These are phyloP conservation scores for Hypericum perforatum DNA, from an alignment of 345 rosid species.

Conservation along the genomic window DNA sequence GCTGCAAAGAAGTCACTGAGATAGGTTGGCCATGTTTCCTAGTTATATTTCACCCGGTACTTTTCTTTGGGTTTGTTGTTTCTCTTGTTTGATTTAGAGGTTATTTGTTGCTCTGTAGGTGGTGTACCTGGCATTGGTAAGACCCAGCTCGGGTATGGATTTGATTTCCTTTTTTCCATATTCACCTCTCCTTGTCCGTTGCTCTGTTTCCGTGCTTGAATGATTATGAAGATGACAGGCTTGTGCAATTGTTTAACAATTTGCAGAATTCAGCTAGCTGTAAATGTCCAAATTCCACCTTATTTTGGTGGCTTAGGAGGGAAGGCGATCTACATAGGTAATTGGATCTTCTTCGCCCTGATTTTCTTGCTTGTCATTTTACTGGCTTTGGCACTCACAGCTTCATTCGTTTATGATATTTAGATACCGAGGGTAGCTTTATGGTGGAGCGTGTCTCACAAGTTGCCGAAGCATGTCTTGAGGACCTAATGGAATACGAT, in stretches of 20 bases:
- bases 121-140: constrained; percentile 93
- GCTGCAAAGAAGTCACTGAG: constrained; percentile 89
- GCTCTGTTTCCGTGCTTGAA: not conserved
- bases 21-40: constrained; percentile 39
- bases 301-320: constrained; percentile 86
- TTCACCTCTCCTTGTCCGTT: no score
- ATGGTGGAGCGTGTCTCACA: constrained; percentile 89
- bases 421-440: constrained; percentile 96
- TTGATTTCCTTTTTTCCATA: no score
- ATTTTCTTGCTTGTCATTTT: not conserved
- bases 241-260: not conserved
- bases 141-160: constrained; percentile 80
- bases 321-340: constrained; percentile 80
- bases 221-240: no score
- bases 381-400: constrained; percentile 1
- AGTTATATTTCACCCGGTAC: not conserved
- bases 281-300: constrained; percentile 85
- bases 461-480: constrained; percentile 68
- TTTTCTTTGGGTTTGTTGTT: not conserved
- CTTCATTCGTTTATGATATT: constrained; percentile 9
- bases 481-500: constrained; percentile 54
- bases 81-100: not conserved
- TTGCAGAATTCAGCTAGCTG: constrained; percentile 82
- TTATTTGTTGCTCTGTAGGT: constrained; percentile 26
- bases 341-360: constrained; percentile 2